Evolutionary conservation across 129 eudicot genomes (phyloP), one percentile per base, ranked within the genome.

Genomic region (Heracleum sosnowskyi): DNA sequence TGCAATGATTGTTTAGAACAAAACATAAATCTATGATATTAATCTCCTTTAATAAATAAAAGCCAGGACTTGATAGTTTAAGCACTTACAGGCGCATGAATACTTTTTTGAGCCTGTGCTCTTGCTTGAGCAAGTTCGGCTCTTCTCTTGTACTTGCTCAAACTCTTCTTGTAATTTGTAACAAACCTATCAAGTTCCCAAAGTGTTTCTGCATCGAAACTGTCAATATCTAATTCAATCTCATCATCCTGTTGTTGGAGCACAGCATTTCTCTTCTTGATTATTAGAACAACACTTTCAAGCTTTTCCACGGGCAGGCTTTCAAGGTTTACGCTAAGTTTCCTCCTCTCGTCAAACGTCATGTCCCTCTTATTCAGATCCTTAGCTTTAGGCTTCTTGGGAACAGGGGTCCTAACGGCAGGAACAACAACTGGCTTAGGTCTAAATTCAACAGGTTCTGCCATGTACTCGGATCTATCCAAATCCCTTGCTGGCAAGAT

Each of bases 111-210:
- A 79, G 91, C 93, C 76, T 68, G 35, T 26, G 83, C 87, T 80
- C 87, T 85, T 7, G 90, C 89, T 86, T 86, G 95, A 46, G 96
- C 96, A 77, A 93, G 83, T 80, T 88, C 97, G 64, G 96, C 97
- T 85, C 83, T 91, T 74, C 93, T 86, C 84, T 84, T 91, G 74
- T 85, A 73, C 86, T 93, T 93, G 84, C 96, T 91, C 87, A 91
- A 83, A 85, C 87, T 86, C 92, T 93, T 93, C 82, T 88, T 89
- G 82, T 87, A 91, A 80, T 93, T 93, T 39, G 89, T 89, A 45
- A 93, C 96, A 81, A 93, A 91, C 83, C 98, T 85, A 68, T 93
- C 98, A 12, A 93, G 97, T 76, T 93, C 98, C 98, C 98, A 93
- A n/a, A 93, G 93, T 16, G 98, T 93, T 84, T 93, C 98, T 2